phyloP scores from a whole-genome alignment of 2,329 filamentous ascomycete genomes.

The Diaporthe helianthi region DNA sequence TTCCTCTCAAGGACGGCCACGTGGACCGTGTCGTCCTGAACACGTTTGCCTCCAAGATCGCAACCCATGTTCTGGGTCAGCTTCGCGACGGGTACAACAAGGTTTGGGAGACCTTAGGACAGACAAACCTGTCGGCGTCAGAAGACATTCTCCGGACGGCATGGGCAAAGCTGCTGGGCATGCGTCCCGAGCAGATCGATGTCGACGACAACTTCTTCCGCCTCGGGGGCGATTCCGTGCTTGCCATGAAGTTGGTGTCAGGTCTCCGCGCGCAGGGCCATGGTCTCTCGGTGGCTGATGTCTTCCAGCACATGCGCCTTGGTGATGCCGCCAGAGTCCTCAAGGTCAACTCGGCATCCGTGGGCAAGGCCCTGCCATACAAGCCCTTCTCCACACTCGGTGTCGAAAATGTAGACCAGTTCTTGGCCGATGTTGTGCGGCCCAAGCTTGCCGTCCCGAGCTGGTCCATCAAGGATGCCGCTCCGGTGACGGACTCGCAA shows the following conservation, averaged over 20 bases:
- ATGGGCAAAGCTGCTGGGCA: constrained; percentile 42
- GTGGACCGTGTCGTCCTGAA: constrained; percentile 46
- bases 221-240: constrained; percentile 45
- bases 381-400: constrained; percentile 47
- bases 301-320: constrained; percentile 48
- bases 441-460: constrained; percentile 45
- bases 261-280: constrained; percentile 51
- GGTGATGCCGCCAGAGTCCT: constrained; percentile 45
- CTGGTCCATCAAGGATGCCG: constrained; percentile 48
- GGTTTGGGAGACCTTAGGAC: constrained; percentile 44
- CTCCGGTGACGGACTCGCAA: constrained; percentile 48
- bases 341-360: constrained; percentile 40
- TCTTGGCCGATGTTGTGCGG: constrained; percentile 45
- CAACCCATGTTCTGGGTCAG: constrained; percentile 36
- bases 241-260: constrained; percentile 51
- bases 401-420: constrained; percentile 41
- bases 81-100: constrained; percentile 39
- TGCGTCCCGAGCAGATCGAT: constrained; percentile 40
- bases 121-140: constrained; percentile 41
- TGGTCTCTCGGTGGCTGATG: constrained; percentile 54
- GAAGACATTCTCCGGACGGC: constrained; percentile 45
- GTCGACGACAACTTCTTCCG: constrained; percentile 49
- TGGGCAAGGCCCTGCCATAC: constrained; percentile 39
- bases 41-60: constrained; percentile 41
- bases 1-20: constrained; percentile 42